A percentile compares a stretch with the other conserved stretches of the same genome.
Evolutionary conservation across 2,329 filamentous ascomycete species (phyloP).

Genomic region (Didymella arachidicola): DNA sequence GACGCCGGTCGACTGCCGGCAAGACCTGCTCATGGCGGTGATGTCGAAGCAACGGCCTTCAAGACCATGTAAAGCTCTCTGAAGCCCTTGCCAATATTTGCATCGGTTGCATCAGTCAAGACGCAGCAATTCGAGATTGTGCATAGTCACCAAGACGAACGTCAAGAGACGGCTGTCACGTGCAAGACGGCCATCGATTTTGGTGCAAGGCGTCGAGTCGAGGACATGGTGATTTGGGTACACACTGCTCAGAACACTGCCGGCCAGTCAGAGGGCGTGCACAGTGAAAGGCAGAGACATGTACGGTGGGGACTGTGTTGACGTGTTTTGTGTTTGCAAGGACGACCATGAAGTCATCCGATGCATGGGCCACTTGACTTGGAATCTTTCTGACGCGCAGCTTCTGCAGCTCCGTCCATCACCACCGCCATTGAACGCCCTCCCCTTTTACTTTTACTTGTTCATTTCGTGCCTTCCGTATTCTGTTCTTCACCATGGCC

Average conservation of each 20-base stretch:
- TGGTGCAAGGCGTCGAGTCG: neutral
- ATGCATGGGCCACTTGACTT: constrained; percentile 23
- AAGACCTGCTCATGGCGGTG: neutral
- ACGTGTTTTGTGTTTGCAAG: constrained; percentile 15
- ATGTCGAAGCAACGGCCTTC: neutral
- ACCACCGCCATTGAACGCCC: constrained; percentile 31
- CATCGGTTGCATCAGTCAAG: neutral
- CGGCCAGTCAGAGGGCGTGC: neutral
- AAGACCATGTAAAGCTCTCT: neutral
- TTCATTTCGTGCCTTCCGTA: constrained; percentile 16
- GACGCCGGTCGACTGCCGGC: constrained; percentile 13
- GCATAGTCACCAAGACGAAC: neutral
- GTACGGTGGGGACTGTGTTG: constrained; percentile 15
- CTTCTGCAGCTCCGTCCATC: constrained; percentile 16
- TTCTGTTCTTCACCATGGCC: constrained; percentile 37
- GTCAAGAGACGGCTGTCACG: constrained; percentile 5
- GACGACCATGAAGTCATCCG: constrained; percentile 16
- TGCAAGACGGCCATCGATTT: neutral
- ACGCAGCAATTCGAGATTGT: neutral
- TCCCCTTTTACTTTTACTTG: constrained; percentile 8
- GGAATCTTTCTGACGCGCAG: constrained; percentile 18
- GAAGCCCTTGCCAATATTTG: neutral
- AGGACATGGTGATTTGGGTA: neutral
- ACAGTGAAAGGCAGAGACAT: neutral
- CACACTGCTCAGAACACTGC: neutral